Conservation (phyloP, 1,139 yeast genomes). For the Magnusiomyces paraingens region DNA sequence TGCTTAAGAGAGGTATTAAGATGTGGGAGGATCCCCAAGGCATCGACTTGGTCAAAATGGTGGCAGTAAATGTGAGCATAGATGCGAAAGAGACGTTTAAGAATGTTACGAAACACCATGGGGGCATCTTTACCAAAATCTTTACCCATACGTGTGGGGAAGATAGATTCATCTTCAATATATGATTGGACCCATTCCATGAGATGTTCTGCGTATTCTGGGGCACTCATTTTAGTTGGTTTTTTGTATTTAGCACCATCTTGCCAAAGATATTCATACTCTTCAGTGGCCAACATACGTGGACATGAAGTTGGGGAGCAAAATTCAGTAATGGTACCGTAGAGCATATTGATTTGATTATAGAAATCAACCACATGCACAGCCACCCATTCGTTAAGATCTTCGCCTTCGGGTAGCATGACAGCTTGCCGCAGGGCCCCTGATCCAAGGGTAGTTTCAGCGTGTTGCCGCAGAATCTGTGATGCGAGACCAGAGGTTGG, state of each 20-base stretch:
- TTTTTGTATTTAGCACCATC: slow-evolving; percentile 49
- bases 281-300: slow-evolving; percentile 93
- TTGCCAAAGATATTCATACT: slow-evolving; percentile 95
- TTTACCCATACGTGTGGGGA: slow-evolving; percentile 85
- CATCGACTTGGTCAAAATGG: slow-evolving; percentile 91
- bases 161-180: slow-evolving; percentile 80
- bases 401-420: slow-evolving; percentile 88
- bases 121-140: slow-evolving; percentile 53
- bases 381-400: slow-evolving; percentile 90
- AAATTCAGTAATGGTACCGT: slow-evolving; percentile 92
- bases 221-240: slow-evolving; percentile 80
- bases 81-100: slow-evolving; percentile 87
- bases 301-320: slow-evolving; percentile 93
- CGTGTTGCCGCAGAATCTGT: slow-evolving; percentile 55
- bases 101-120: slow-evolving; percentile 71
- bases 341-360: slow-evolving; percentile 93
- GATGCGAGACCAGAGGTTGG: slow-evolving; percentile 21
- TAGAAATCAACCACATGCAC: slow-evolving; percentile 73
- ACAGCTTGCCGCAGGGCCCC: slow-evolving; percentile 91
- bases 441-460: slow-evolving; percentile 91
- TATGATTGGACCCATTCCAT: slow-evolving; percentile 93
- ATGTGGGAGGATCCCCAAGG: slow-evolving; percentile 86
- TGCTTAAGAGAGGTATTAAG: slow-evolving; percentile 92
- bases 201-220: slow-evolving; percentile 85
- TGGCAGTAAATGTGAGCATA: slow-evolving; percentile 98